Conservation (phyloP, 2,329 filamentous ascomycete genomes). For the Aotearoamyces nothofagi region DNA sequence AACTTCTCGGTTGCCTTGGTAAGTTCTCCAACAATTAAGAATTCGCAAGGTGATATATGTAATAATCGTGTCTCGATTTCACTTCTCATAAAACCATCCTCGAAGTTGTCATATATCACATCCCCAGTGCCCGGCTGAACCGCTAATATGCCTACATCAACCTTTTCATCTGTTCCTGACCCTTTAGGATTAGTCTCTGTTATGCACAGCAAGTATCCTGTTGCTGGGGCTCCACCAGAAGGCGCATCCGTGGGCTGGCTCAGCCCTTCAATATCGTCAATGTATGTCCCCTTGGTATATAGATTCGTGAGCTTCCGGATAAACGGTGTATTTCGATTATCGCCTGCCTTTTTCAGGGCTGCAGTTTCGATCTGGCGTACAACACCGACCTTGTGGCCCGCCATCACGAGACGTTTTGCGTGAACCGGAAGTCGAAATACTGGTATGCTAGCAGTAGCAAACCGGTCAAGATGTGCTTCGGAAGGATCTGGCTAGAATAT, state of each 20-base stretch:
- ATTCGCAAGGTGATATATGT: constrained; percentile 91
- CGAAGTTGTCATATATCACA: constrained; percentile 89
- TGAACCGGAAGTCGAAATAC: constrained; percentile 85
- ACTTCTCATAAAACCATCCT: constrained; percentile 93
- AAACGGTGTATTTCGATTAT: constrained; percentile 88
- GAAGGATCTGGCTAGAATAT: constrained; percentile 59
- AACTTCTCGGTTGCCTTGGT: constrained; percentile 88
- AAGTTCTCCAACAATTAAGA: constrained; percentile 80
- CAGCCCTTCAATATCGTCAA: constrained; percentile 80
- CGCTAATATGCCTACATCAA: constrained; percentile 79
- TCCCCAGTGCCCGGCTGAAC: constrained; percentile 94
- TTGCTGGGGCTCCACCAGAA: constrained; percentile 42
- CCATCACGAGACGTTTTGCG: constrained; percentile 79
- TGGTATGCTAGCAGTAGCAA: constrained; percentile 91
- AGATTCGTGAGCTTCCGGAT: constrained; percentile 86
- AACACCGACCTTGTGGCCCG: constrained; percentile 91
- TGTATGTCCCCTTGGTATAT: constrained; percentile 96
- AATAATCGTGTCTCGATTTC: constrained; percentile 92
- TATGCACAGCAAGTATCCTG: constrained; percentile 85
- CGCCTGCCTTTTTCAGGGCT: constrained; percentile 84
- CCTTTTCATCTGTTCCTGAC: constrained; percentile 79
- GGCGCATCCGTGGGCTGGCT: constrained; percentile 37
- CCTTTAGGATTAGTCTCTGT: constrained; percentile 72
- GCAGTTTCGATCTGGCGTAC: constrained; percentile 92
- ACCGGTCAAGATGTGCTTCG: constrained; percentile 80